phyloP scores from a whole-genome alignment of 2,329 filamentous ascomycete genomes.

The Hymenoscyphus occultus region DNA sequence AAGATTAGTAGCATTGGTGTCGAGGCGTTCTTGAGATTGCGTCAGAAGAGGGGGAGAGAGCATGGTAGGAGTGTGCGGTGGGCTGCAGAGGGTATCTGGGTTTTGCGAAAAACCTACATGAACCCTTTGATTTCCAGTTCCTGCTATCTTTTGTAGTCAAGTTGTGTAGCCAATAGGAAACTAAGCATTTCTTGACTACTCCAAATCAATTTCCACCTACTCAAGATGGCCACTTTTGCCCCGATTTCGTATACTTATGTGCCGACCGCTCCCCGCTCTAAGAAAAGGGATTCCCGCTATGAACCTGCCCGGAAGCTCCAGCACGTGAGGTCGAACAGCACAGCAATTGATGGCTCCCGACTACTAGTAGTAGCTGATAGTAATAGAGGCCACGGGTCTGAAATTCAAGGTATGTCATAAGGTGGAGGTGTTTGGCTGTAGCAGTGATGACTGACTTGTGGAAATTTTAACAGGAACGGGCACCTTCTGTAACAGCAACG shows the following conservation, averaged over 20 bases:
- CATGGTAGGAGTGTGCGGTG: constrained; percentile 10
- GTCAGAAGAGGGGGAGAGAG: constrained; percentile 16
- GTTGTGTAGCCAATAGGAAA: constrained; percentile 19
- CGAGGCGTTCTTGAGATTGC: constrained; percentile 19
- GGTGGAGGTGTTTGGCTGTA: constrained; percentile 23
- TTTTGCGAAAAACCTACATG: constrained; percentile 20
- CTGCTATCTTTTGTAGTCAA: constrained; percentile 15
- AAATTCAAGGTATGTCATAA: constrained; percentile 23
- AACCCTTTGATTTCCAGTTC: constrained; percentile 13
- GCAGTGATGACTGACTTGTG: constrained; percentile 8
- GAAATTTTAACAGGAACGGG: neutral
- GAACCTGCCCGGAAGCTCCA: constrained; percentile 17
- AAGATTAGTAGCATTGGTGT: constrained; percentile 18
- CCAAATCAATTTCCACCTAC: constrained; percentile 20
- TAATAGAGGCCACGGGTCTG: constrained; percentile 13
- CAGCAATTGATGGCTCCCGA: neutral
- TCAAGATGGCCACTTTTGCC: constrained; percentile 24
- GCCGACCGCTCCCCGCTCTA: constrained; percentile 24
- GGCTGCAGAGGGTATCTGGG: constrained; percentile 14
- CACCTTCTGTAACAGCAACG: neutral
- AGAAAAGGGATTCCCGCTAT: constrained; percentile 17
- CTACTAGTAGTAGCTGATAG: constrained; percentile 17
- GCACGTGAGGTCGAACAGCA: neutral
- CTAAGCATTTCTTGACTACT: constrained; percentile 23
- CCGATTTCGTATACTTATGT: constrained; percentile 23